Conservation (phyloP, 208 protist genomes). For the Leishmania aethiopica region DNA sequence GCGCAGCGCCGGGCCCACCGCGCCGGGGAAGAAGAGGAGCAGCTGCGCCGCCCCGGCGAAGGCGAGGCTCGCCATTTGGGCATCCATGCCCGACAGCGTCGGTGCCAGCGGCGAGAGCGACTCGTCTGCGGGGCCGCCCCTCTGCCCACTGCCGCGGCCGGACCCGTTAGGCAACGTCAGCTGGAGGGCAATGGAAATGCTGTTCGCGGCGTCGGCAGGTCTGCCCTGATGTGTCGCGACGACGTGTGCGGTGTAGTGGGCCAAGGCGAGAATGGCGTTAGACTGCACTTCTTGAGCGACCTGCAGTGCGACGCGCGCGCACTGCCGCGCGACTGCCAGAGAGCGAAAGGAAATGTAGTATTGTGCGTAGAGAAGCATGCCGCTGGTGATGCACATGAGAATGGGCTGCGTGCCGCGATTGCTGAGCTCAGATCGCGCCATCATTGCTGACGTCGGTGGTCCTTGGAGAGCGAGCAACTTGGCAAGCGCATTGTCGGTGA, state of each 20-base stretch:
- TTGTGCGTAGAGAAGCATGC: conserved; percentile 81
- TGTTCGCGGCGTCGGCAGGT: conserved; percentile 67
- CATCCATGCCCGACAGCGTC: conserved; percentile 16
- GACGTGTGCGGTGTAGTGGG: conserved; percentile 77
- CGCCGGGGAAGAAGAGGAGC: conserved; percentile 64
- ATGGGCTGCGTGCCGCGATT: conserved; percentile 56
- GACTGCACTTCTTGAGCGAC: conserved; percentile 79
- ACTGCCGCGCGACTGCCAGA: conserved; percentile 54
- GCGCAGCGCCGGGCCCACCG: conserved; percentile 60
- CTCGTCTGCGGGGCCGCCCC: background rate
- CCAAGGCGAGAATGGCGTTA: conserved; percentile 58
- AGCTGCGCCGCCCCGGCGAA: conserved; percentile 70
- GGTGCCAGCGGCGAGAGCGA: background rate
- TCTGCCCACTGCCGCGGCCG: background rate
- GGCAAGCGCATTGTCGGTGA: conserved; percentile 39
- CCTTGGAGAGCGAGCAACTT: conserved; percentile 42
- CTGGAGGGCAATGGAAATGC: conserved; percentile 80
- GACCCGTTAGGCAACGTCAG: conserved; percentile 27
- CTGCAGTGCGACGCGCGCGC: conserved; percentile 69
- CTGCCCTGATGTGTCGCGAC: conserved; percentile 52
- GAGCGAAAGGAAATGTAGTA: conserved; percentile 71
- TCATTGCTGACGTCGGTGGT: conserved; percentile 9
- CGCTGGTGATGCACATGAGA: conserved; percentile 74
- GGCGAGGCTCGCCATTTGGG: conserved; percentile 47
- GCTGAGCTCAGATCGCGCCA: conserved; percentile 25